Base-by-base conservation (phyloP, 2,329 filamentous ascomycete species). In the Beauveria sp. region DNA sequence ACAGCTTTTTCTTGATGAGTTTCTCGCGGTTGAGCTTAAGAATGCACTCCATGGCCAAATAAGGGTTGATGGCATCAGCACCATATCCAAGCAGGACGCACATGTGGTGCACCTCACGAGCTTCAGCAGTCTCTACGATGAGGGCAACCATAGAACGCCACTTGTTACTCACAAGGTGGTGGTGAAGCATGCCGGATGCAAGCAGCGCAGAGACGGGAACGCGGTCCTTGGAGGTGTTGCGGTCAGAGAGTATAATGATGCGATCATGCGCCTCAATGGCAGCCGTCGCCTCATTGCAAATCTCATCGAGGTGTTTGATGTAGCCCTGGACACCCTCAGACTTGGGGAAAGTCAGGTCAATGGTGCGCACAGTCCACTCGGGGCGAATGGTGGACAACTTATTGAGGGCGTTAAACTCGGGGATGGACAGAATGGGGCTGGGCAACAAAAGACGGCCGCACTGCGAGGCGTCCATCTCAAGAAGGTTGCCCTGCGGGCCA, bases 51-150 rank as follows among this genome's bases (percentile, higher is more conserved):
- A 97, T 90, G 18, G 93, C 90, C 55, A 97, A 86, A 75, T 97
- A 97, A 22, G 93, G 93, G 80, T 95, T 96, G 72, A 98, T 86
- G 54, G 88, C 93, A 77, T 98, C 93, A 60, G 89, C 92, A 78
- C 93, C 93, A 70, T 98, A 98, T 60, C 93, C 93, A 63, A 98
- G 85, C 49, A 97, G 83, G n/a, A 98, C 93, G 78, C 91, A 96
- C 91, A 97, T 96, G 78, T 98, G 93, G 75, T 98, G 93, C 8
- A 98, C 93, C 76, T 98, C 93, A 77, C 93, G 91, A 68, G 93
- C 93, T 75, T 98, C 93, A 51, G 89, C 93, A 65, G 93, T 96
- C 80, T 98, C 93, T 40, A 96, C 85, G 46, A 96, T 82, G 51
- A 98, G 78, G 52, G 93, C 93, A 67, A 86, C 91, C 76, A 93